Base-by-base conservation (phyloP, 164 flowering plant species). In the Annona cherimola region DNA sequence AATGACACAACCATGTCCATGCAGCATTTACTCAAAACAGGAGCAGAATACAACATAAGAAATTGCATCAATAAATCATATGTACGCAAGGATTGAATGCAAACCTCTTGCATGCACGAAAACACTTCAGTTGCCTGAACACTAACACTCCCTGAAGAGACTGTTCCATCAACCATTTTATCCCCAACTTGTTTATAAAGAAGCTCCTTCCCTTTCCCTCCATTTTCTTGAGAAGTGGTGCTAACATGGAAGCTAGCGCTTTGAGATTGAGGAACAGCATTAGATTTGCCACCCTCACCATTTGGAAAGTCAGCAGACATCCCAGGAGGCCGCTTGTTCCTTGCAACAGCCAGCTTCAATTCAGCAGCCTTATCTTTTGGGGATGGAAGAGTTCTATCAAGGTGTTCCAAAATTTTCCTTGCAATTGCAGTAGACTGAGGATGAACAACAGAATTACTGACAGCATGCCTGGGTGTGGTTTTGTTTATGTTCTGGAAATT, bases 401-500 rank as follows among this genome's bases (percentile, higher is more conserved):
- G 86, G 77, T 88, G 94, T 74, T 93, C 97, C 76, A 90, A 71
- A 72, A 93, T 93, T 79, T 80, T 85, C 79, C 82, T 79, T 40
- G 92, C 93, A 69, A 87, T 76, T 80, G 76, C 82, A 83, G 82
- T 83, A 57, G 94, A 83, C 45, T 86, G 86, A 69, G 87, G 79
- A 77, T 81, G 92, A 72, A 81, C 83, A 63, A 69, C 70, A 63
- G 86, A 80, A 5, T 55, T 63, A 68, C 74, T 79, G 69, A 45
- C 45, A 68, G 7, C 63, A 9, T 44, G 72, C 82, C 69, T 70
- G 42, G 50, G 67, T 26, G 69, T 68, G 74, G 68, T 79, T 39
- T 55, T 70, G 16, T 81, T 78, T 16, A 12, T 69, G 39, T 79
- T 63, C 50, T 72, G 83, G 67, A 76, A 75, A 42, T 76, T 73